Evolutionary conservation across 331 rosid species (phyloP).

Genomic region (Stylosanthes scabra): DNA sequence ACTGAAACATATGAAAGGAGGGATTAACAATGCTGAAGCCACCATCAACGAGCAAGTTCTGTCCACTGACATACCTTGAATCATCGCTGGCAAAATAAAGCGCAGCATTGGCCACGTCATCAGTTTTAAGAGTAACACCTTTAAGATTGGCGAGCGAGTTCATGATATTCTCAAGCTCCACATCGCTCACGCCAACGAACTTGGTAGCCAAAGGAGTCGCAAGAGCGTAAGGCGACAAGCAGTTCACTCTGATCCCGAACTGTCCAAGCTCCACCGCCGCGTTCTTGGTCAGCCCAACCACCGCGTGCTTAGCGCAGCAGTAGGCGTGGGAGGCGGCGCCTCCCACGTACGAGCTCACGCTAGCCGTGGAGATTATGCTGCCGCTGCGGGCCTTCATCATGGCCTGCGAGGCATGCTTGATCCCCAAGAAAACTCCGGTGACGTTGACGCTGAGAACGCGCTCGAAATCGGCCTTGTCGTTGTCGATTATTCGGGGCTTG

Average conservation of each 20-base stretch:
- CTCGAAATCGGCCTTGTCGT: constrained; percentile 65
- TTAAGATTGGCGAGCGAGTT: constrained; percentile 58
- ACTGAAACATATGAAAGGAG: constrained; percentile 55
- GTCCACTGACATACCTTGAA: constrained; percentile 67
- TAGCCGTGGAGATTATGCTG: constrained; percentile 66
- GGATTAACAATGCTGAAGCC: constrained; percentile 63
- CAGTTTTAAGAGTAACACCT: constrained; percentile 64
- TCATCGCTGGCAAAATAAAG: constrained; percentile 66
- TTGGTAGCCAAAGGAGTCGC: constrained; percentile 63
- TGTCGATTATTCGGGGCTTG: constrained; percentile 66
- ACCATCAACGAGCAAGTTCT: constrained; percentile 68
- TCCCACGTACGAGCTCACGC: constrained; percentile 63
- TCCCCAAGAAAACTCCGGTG: constrained; percentile 74
- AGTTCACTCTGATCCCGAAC: constrained; percentile 80
- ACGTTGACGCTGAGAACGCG: constrained; percentile 66
- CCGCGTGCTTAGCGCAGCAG: constrained; percentile 74
- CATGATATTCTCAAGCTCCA: constrained; percentile 55
- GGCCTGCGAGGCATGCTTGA: constrained; percentile 73
- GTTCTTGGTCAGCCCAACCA: constrained; percentile 69
- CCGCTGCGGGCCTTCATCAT: constrained; percentile 64
- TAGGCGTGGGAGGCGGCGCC: constrained; percentile 76
- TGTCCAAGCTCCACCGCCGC: constrained; percentile 79
- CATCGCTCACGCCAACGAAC: constrained; percentile 48
- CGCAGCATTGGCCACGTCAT: constrained; percentile 71
- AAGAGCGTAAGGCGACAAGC: constrained; percentile 68